phyloP scores from a whole-genome alignment of 139 green algal species.

The Ettlia oleoabundans region DNA sequence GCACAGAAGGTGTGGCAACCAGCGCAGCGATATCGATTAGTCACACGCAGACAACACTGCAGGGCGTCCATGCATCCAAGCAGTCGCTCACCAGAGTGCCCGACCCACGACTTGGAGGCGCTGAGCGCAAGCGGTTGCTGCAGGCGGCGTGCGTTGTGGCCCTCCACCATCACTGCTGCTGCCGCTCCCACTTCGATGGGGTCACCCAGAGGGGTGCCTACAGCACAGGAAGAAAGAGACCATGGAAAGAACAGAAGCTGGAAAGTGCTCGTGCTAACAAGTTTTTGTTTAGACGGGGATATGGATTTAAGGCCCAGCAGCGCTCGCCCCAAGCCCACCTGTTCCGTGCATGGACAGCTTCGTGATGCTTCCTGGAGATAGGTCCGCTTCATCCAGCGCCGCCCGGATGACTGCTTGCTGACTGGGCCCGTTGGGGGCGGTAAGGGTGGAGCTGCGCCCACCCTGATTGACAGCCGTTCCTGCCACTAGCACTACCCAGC shows the following conservation, averaged over 20 bases:
- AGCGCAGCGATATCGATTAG: too few relatives aligned
- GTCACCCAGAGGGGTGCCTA: slow-evolving; percentile 81
- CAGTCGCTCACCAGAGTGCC: slow-evolving; percentile 59
- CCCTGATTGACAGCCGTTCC: slow-evolving; percentile 74
- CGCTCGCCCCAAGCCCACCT: slow-evolving; percentile 47
- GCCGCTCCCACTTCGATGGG: slow-evolving; percentile 88
- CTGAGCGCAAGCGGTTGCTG: slow-evolving; percentile 33
- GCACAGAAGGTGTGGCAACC: slow-evolving; percentile 27
- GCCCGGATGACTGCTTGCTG: slow-evolving; percentile 79
- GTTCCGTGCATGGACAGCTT: slow-evolving; percentile 75
- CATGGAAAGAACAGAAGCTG: too few relatives aligned
- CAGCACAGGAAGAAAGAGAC: not conserved
- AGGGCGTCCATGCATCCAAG: too few relatives aligned
- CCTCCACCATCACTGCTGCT: slow-evolving; percentile 40
- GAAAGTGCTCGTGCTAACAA: too few relatives aligned
- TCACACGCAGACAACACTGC: too few relatives aligned
- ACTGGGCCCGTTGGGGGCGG: slow-evolving; percentile 85
- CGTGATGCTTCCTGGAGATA: slow-evolving; percentile 12
- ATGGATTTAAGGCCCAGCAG: too few relatives aligned
- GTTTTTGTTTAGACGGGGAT: too few relatives aligned
- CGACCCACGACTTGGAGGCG: slow-evolving; percentile 80
- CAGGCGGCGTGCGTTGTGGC: not conserved
- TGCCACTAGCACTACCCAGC: slow-evolving; percentile 33
- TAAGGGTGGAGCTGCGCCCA: slow-evolving; percentile 82
- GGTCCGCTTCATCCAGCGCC: slow-evolving; percentile 48